Evolutionary conservation across 2,329 filamentous ascomycete species (phyloP).

Genomic region (Claviceps sp.): DNA sequence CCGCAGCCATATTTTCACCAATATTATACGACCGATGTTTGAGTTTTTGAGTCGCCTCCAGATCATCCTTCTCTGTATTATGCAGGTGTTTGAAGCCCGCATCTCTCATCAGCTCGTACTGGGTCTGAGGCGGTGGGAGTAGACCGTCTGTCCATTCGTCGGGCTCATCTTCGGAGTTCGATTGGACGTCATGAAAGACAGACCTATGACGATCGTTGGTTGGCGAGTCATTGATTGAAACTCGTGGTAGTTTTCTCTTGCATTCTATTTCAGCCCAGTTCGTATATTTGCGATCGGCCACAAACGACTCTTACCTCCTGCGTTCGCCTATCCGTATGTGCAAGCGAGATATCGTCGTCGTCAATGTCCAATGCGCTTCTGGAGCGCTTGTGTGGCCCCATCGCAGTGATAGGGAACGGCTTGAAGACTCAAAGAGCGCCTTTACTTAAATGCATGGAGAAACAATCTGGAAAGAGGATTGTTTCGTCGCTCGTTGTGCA

Average conservation of each 20-base stretch:
- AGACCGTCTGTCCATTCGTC: not conserved
- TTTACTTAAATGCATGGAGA: not conserved
- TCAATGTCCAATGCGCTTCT: slow-evolving; percentile 15
- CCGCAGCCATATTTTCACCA: slow-evolving; percentile 60
- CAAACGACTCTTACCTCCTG: not conserved
- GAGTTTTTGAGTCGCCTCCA: slow-evolving; percentile 51
- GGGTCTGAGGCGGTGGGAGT: slow-evolving; percentile 33
- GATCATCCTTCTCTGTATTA: slow-evolving; percentile 44
- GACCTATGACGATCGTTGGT: not conserved
- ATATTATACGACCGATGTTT: slow-evolving; percentile 33
- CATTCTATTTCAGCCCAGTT: not conserved
- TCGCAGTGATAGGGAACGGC: slow-evolving; percentile 4
- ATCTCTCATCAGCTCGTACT: slow-evolving; percentile 50
- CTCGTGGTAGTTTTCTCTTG: slow-evolving; percentile 13
- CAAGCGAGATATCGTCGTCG: not conserved
- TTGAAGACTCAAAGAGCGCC: not conserved
- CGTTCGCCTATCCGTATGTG: not conserved
- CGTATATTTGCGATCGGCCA: not conserved
- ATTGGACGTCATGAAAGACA: not conserved
- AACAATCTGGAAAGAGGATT: no score
- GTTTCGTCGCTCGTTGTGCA: no score
- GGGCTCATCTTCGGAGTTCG: slow-evolving; percentile 2
- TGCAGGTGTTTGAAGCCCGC: slow-evolving; percentile 43
- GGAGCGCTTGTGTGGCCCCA: slow-evolving; percentile 29
- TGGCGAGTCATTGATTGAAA: slow-evolving; percentile 1